Evolutionary conservation across 2,329 filamentous ascomycete species (phyloP), one percentile per base, ranked within the genome.

Genomic region (Pseudonectria foliicola): DNA sequence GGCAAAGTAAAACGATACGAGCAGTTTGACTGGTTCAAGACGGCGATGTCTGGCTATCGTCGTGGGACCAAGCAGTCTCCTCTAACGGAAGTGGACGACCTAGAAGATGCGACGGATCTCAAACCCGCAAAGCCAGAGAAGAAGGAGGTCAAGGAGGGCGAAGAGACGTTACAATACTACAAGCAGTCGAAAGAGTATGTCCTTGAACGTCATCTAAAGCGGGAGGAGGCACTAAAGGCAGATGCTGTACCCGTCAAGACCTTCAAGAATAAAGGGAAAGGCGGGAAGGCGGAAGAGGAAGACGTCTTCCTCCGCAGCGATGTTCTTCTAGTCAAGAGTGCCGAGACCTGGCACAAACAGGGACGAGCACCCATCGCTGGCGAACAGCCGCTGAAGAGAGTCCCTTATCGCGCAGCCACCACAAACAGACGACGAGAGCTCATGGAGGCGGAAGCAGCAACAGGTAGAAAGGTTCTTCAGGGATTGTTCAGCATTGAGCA

Each of bases 341-440:
- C 85, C 2, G 92, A 98, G 57, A 95, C 86, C 2, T 98, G 92
- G 92, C 92, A 96, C 57, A 95, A 95, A 57, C 90, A 95, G 66
- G 92, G 92, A 0, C 77, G 90, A 10, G 82, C 80, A 16, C 79
- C 92, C 3, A 72, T 75, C 16, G 54, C 69, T 0, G 87, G 85
- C 3, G 79, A 83, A 45, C 64, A 77, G 31, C 85, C 92, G 0
- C 63, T 95, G 40, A 98, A 98, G 58, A 73, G 76, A 27, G 92
- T 95, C 0, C 87, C 90, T 0, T 88, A 92, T 55, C 83, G 92
- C 27, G 92, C 88, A 12, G 90, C 95, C 4, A 98, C 92, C 0
- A 74, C 85, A 3, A 86, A 88, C 34, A 75, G 92, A 14, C 85
- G 88, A 50, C 78, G 89, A 31, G 92, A 95, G 58, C 83, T 96